Percentiles rank a stretch among this genome's conserved stretches.
Conservation (phyloP, 176 grass and related monocot species). For the Rhynchospora tenuis region DNA sequence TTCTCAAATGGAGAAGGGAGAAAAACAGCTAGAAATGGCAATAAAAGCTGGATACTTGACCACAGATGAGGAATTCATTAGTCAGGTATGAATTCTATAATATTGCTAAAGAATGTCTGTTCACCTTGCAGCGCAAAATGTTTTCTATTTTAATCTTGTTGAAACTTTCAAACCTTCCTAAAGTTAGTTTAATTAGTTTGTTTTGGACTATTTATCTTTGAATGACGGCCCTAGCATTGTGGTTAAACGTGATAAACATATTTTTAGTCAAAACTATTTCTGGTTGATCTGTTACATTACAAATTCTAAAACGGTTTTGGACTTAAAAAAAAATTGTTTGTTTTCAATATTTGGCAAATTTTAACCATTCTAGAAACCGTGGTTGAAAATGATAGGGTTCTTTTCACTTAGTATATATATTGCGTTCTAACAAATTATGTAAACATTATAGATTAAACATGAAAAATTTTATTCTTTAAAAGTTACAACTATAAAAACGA, state of each 20-base stretch:
- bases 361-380: not conserved
- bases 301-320: not conserved
- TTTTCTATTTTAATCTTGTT: slow-evolving; percentile 3
- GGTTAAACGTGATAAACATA: not conserved
- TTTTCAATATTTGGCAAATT: not conserved
- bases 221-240: not conserved
- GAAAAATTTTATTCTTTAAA: not conserved
- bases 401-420: not conserved
- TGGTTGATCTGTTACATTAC: slow-evolving; percentile 1
- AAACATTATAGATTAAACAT: not conserved
- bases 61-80: slow-evolving; percentile 69
- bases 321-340: not conserved
- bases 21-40: slow-evolving; percentile 33
- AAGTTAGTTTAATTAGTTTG: slow-evolving; percentile 11
- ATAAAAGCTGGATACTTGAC: slow-evolving; percentile 48
- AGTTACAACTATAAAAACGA: not conserved
- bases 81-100: slow-evolving; percentile 40
- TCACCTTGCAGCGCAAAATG: not conserved
- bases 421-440: not conserved
- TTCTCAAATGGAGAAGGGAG: slow-evolving; percentile 15
- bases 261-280: not conserved
- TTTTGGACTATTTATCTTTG: not conserved
- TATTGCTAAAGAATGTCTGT: not conserved
- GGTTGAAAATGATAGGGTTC: not conserved
- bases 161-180: slow-evolving; percentile 10